Base-by-base conservation (phyloP, 1,284 basidiomycete genomes). In the Fomes fomentarius region DNA sequence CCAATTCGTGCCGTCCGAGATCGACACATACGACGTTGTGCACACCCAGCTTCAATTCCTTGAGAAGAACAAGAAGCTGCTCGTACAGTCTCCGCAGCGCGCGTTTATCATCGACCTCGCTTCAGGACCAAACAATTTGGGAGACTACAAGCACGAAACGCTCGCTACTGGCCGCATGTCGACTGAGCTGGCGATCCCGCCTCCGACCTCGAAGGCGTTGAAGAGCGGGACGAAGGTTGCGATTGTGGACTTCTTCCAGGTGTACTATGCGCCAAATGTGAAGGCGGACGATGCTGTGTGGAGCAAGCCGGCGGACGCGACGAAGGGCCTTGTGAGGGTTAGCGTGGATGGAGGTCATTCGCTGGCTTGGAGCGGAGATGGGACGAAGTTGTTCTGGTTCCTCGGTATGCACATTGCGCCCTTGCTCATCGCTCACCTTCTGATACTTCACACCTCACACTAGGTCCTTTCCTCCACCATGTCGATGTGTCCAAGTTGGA, bases 321-420 rank as follows among this genome's bases (percentile, higher is more conserved):
- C 85, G 8, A 75, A 74, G 40, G 82, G 81, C 3, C 64, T 89
- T 45, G 76, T 77, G 7, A 77, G 86, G 41, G 57, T 89, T 54
- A 87, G 86, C 62, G 63, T 85, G 53, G 85, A 90, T 65, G 87
- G 88, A 17, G 88, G 87, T 0, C 88, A 90, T 63, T 82, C 84
- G 66, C 64, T 89, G 33, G 75, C 80, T 2, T 85, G 81, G 73
- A 84, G 79, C 49, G 65, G 77, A 15, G 83, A 89, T 64, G 87
- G 87, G 12, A 80, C 75, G 49, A 82, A 72, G 37, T 51, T 89
- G 26, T 86, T 87, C 57, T 89, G 87, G 88, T 79, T 89, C 67
- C 74, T 89, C 22, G 87, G 87, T 87, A 64, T 47, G 47, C n/a
- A 1, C 19, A 6, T 40, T 2, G n/a, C n/a, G n/a, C n/a, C n/a